Evolutionary conservation across 805 yeast genomes (phyloP), one percentile per base, ranked within the genome.

Genomic region (Barnettozyma californica): DNA sequence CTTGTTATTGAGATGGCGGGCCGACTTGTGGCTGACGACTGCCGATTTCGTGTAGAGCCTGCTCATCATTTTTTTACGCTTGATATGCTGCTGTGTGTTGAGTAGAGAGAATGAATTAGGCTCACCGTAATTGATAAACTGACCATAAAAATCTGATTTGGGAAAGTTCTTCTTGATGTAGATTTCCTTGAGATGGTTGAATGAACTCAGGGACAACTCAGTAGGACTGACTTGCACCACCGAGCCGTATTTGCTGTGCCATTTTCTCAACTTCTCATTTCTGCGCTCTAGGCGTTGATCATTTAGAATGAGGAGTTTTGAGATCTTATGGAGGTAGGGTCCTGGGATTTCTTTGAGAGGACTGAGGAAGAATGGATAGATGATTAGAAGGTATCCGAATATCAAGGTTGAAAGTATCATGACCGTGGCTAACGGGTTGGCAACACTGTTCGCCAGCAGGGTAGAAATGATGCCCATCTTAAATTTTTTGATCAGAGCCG

Each of bases 171-270:
- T 64, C 50, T 70, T 73, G 46, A 76, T 63, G 60, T 84, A 85
- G 19, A 84, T 73, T 39, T 78, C 80, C 53, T 74, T 76, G 37
- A 82, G 53, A 51, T 68, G 76, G 42, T 70, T 71, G 5, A 71
- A 58, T 45, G 81, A 79, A 41, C 77, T 70, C 41, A 84, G 73
- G 44, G 84, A 80, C 18, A 84, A 68, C 54, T 83, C 89, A 21
- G 67, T 64, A 2, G 90, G 89, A 1, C 80, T 73, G 13, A 84
- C 63, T 20, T 84, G 68, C 5, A 84, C 80, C 4, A 83, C 77
- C 8, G 83, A 75, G 1, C 90, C 91, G 55, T 81, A 81, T 49
- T 66, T 60, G 41, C 60, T 42, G 56, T 84, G 91, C 49, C 83
- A 64, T 3, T 59, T 36, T 48, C 80, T 75, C 3, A 83, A 75